These are phyloP conservation scores for Fraxinus excelsior DNA, from an alignment of 257 asterid genomes.

Conservation along the genomic window DNA sequence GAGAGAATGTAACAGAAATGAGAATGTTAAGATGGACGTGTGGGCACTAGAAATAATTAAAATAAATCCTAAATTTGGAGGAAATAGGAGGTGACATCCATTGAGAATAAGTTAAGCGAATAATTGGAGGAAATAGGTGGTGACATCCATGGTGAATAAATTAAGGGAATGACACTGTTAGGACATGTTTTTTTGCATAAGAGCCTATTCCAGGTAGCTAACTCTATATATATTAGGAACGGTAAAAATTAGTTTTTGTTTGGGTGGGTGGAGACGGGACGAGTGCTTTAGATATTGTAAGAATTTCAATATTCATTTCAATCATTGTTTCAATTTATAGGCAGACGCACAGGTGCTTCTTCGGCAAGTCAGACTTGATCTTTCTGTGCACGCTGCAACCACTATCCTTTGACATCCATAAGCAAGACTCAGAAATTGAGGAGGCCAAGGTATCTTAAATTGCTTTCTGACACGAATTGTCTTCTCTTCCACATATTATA, in stretches of 20 bases:
- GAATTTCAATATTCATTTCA: neutral
- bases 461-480: too few species aligned
- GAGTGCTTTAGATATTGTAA: neutral
- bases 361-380: conserved; percentile 60
- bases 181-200: neutral
- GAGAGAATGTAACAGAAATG: neutral
- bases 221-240: neutral
- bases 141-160: neutral
- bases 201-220: too few species aligned
- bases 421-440: conserved; percentile 74
- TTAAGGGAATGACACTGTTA: neutral
- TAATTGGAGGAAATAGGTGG: neutral
- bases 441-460: conserved; percentile 57
- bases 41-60: neutral
- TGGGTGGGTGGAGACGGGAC: too few species aligned
- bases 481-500: neutral
- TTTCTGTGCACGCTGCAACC: conserved; percentile 70
- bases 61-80: neutral
- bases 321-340: conserved; percentile 27
- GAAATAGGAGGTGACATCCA: neutral
- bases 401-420: conserved; percentile 54
- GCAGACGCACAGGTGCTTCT: conserved; percentile 63
- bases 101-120: neutral
- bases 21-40: neutral
- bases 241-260: too few species aligned